phyloP scores from a whole-genome alignment of 2,329 filamentous ascomycete species.

The Ophiocordyceps robertsii region DNA sequence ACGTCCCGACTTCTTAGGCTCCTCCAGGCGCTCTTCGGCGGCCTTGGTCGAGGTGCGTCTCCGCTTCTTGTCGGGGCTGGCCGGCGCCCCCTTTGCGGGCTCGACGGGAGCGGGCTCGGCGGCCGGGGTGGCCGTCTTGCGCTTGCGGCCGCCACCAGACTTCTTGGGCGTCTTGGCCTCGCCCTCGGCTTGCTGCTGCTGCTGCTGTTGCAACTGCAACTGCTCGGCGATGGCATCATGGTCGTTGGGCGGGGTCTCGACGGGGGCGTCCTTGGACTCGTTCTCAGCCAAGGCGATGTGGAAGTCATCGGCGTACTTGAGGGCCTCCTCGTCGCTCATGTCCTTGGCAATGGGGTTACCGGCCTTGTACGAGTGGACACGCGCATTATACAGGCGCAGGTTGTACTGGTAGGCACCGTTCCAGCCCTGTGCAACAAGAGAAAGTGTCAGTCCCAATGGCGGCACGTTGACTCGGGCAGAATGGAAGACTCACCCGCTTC shows the following conservation, averaged over 20 bases:
- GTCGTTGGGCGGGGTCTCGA: slow-evolving; percentile 24
- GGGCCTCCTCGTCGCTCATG: slow-evolving; percentile 48
- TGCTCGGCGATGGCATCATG: slow-evolving; percentile 47
- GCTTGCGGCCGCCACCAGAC: slow-evolving; percentile 35
- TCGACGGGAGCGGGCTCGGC: slow-evolving; percentile 15
- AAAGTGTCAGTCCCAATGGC: not conserved
- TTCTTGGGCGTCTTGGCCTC: slow-evolving; percentile 47
- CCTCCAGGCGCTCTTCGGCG: slow-evolving; percentile 34
- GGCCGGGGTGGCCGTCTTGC: slow-evolving; percentile 38
- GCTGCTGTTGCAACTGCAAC: slow-evolving; percentile 27
- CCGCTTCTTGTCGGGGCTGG: slow-evolving; percentile 50
- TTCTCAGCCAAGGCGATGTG: slow-evolving; percentile 35
- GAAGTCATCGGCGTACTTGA: slow-evolving; percentile 45
- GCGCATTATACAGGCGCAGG: slow-evolving; percentile 50
- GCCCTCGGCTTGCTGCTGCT: slow-evolving; percentile 17
- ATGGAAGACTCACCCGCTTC: slow-evolving; percentile 31
- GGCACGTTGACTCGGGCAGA: not conserved
- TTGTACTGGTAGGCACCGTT: slow-evolving; percentile 57
- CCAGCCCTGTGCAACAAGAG: slow-evolving; percentile 31
- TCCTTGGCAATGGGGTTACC: slow-evolving; percentile 44
- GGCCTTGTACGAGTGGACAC: slow-evolving; percentile 50
- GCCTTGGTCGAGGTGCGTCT: slow-evolving; percentile 43
- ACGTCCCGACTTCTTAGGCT: slow-evolving; percentile 45
- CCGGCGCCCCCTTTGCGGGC: slow-evolving; percentile 26
- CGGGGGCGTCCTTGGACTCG: slow-evolving; percentile 26